Evolutionary conservation across 805 yeast species (phyloP).

Genomic region (Candida vartiovaarae): DNA sequence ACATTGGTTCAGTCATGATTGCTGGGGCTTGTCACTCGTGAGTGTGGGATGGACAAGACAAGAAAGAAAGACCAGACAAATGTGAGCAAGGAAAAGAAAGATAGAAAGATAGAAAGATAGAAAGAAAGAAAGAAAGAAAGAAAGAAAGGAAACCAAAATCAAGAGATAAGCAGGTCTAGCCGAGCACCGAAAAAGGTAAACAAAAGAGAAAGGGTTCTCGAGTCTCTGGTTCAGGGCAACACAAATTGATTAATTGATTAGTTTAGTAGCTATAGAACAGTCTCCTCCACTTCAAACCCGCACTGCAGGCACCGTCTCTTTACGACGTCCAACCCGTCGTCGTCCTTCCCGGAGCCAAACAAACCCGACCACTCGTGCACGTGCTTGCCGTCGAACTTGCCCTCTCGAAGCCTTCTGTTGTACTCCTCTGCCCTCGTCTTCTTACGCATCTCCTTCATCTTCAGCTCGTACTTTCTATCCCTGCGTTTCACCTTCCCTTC

Average conservation of each 20-base stretch:
- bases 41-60: no score
- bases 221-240: no score
- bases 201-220: no score
- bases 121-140: no score
- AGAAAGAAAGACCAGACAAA: no score
- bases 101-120: no score
- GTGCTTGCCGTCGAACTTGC: constrained; percentile 49
- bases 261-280: constrained; percentile 24
- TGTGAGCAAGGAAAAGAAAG: no score
- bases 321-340: constrained; percentile 34
- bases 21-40: no score
- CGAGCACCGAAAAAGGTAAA: no score
- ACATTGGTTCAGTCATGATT: constrained; percentile 3
- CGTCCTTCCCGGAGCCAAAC: constrained; percentile 35
- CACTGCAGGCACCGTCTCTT: constrained; percentile 68
- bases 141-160: no score
- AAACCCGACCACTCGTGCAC: constrained; percentile 70
- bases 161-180: no score
- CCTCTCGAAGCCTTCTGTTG: constrained; percentile 61
- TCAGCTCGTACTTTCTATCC: constrained; percentile 73
- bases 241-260: no score
- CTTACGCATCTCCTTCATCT: constrained; percentile 80
- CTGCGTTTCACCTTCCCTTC: constrained; percentile 60
- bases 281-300: constrained; percentile 79
- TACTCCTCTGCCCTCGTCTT: constrained; percentile 88